Evolutionary conservation across 495 filamentous ascomycete species (phyloP).

Genomic region (Amniculicola lignicola): DNA sequence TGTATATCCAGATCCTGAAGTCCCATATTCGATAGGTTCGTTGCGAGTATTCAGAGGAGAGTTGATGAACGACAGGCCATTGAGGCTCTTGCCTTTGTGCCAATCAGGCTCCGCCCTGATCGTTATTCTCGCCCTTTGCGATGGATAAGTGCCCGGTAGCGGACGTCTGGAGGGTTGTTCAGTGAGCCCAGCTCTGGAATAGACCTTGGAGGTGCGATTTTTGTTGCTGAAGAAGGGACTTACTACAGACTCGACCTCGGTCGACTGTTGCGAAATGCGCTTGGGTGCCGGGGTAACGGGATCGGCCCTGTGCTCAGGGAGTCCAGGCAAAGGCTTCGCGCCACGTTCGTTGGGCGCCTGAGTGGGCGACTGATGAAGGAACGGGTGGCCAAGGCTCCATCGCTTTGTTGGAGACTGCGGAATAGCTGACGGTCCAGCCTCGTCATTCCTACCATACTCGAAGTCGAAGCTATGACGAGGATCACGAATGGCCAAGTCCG

Average conservation of each 20-base stretch:
- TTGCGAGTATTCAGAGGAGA: constrained; percentile 16
- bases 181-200: background rate
- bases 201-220: constrained; percentile 7
- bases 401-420: background rate
- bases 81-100: constrained; percentile 25
- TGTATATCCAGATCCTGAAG: background rate
- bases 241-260: constrained; percentile 24
- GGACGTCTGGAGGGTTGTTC: constrained; percentile 5
- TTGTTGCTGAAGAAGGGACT: constrained; percentile 38
- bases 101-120: background rate
- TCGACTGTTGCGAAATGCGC: constrained; percentile 2
- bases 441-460: background rate
- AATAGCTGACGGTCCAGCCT: background rate
- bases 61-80: constrained; percentile 33
- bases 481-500: constrained; percentile 11
- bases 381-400: constrained; percentile 4
- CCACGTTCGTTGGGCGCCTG: background rate
- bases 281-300: constrained; percentile 15
- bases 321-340: background rate
- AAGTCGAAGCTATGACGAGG: constrained; percentile 5
- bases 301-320: no score
- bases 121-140: constrained; percentile 6
- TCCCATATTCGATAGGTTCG: constrained; percentile 8
- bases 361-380: constrained; percentile 6
- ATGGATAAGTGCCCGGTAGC: constrained; percentile 9